Base-by-base conservation (phyloP, 2,329 filamentous ascomycete species). In the Ilyonectria robusta region DNA sequence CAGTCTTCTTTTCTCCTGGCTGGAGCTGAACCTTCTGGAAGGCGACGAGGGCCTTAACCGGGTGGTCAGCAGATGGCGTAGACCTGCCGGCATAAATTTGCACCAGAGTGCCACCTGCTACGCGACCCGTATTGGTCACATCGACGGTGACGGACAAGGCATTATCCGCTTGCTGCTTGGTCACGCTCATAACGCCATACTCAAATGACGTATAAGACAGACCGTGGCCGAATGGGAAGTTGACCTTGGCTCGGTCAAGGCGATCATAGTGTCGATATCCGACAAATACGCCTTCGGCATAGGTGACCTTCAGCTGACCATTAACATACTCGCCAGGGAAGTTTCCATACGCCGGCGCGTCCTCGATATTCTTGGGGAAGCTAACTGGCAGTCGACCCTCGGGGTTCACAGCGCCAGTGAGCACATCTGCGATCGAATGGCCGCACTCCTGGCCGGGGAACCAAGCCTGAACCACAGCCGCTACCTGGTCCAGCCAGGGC, bases 201-300 rank as follows among this genome's bases (percentile, higher is more conserved):
- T 86, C 81, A 77, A 93, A 94, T 0, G 81, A 85, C 0, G 91
- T 91, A 78, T 94, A 93, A 1, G 89, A 90, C 2, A 93, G 80
- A 4, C 91, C 91, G 70, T 90, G 86, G 3, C 91, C 91, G 71
- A 93, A 93, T 17, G 89, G 84, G 76, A 92, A 92, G 13, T 88
- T 84, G 0, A 89, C 85, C 6, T 84, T 83, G 9, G 87, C 83
- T 33, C 84, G 80, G 1, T 83, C 82, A 35, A 74, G 51, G 70
- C 87, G 89, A 74, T 93, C 90, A 74, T 90, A 92, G 77, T 88
- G 90, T 15, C 90, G 83, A 77, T 93, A 93, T 1, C 91, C 91
- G 42, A 93, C 84, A 73, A 90, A 92, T 54, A 93, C 84, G 35
- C 90, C 90, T 76, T 93, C 91, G 15, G 87, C 88, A 70, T 93